Conservation (phyloP, 192 early-diverging fungal species). For the Fimicolochytrium jonesii region DNA sequence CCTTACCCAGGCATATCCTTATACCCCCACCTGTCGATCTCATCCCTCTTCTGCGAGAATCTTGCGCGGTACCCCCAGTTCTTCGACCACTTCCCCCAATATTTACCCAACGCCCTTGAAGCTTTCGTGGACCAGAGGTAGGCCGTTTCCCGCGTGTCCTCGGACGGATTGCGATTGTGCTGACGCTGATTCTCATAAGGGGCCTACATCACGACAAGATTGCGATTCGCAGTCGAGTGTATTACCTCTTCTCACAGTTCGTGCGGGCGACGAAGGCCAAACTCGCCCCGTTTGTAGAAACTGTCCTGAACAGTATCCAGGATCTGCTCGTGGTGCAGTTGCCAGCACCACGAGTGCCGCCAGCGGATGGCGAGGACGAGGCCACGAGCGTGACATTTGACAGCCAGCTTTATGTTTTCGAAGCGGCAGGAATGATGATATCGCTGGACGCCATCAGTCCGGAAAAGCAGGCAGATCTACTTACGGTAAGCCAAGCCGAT, state of each 20-base stretch:
- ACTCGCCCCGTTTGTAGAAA: constrained; percentile 58
- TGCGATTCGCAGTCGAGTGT: constrained; percentile 70
- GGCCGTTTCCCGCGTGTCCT: too few relatives aligned
- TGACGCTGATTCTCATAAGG: constrained; percentile 29
- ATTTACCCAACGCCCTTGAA: constrained; percentile 62
- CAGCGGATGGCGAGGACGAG: constrained; percentile 44
- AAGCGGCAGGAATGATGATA: constrained; percentile 88
- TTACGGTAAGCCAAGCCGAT: constrained; percentile 38
- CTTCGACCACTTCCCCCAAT: constrained; percentile 60
- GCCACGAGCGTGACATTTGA: constrained; percentile 61
- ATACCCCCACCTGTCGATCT: constrained; percentile 71
- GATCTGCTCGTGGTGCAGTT: constrained; percentile 71
- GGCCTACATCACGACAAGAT: constrained; percentile 72
- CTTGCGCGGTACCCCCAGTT: constrained; percentile 66
- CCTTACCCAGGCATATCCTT: constrained; percentile 56
- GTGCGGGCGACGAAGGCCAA: constrained; percentile 62
- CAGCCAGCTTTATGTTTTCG: constrained; percentile 85
- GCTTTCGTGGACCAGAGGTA: constrained; percentile 70
- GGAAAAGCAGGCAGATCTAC: constrained; percentile 65
- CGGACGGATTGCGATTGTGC: constrained; percentile 39
- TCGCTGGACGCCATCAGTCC: constrained; percentile 66
- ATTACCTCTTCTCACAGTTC: constrained; percentile 86
- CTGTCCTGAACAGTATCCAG: constrained; percentile 55
- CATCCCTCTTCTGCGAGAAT: constrained; percentile 72
- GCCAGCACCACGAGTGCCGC: constrained; percentile 36